Base-by-base conservation (phyloP, 345 rosid genomes). In the Aurinia saxatilis region DNA sequence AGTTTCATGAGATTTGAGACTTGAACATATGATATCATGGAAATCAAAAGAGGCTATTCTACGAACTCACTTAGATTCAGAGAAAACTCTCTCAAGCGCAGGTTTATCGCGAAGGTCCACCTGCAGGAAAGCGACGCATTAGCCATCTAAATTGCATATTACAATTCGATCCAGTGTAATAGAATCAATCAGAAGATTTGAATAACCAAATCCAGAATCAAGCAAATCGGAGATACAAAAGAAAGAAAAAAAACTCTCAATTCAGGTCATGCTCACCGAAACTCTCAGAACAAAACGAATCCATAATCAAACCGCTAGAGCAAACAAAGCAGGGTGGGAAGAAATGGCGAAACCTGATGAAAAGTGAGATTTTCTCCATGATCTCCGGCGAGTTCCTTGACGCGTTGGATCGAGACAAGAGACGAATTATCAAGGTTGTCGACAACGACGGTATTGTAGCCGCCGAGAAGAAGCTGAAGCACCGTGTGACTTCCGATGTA, bases 401-500 rank as follows among this genome's bases (percentile, higher is more conserved):
- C 95, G 63, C 95, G 79, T 15, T 71, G 40, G 57, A 95, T 66
- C 54, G 96, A 81, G 27, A 83, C 66, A 9, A 57, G 76, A 7
- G 92, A 84, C 31, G 97, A 67, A 71, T 95, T 90, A 41, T 90
- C 90, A 37, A 95, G 91, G 68, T 83, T 95, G 67, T 95, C 99
- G 4, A 88, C 74, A n/a, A 88, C 97, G 7, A 84, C 93, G 61
- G 73, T 65, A 11, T 29, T 69, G 77, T 80, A 84, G 4, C 97
- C 96, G 15, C 79, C 84, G 42, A 76, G 67, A 6, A 95, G 87
- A 54, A 95, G 77, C 76, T 95, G 97, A 40, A 95, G 87, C 49
- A 90, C 99, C 2, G 99, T 85, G 79, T 95, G 99, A 62, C 89
- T 90, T 4, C 99, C 99, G 55, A 90, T 95, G 76, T 87, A 95